Percentiles rank a stretch among this genome's conserved stretches.
These are phyloP conservation scores for Brasilioporus rufonigricans DNA, from an alignment of 768 basidiomycete species.

Conservation along the genomic window DNA sequence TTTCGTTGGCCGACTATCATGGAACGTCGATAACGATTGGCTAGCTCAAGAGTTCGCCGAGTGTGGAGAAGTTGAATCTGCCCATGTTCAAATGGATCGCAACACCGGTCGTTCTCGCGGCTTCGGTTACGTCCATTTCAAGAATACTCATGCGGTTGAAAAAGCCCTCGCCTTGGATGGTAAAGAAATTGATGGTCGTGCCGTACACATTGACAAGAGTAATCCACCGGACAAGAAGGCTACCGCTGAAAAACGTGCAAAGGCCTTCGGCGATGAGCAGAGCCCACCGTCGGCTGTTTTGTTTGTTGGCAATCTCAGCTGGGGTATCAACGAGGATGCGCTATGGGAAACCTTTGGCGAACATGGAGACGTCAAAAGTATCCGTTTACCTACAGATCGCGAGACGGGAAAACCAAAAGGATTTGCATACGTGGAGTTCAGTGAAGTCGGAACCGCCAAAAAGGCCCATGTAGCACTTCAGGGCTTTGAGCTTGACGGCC, in stretches of 20 bases:
- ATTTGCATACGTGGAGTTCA: conserved; percentile 96
- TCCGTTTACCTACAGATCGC: conserved; percentile 89
- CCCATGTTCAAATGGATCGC: conserved; percentile 84
- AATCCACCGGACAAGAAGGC: conserved; percentile 55
- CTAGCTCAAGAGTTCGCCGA: conserved; percentile 85
- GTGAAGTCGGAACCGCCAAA: conserved; percentile 73
- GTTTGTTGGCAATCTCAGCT: conserved; percentile 91
- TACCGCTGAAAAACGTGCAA: conserved; percentile 65
- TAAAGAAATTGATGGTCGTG: conserved; percentile 88
- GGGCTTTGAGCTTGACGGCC: conserved; percentile 78
- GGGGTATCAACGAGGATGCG: conserved; percentile 72
- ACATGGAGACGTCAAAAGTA: conserved; percentile 79
- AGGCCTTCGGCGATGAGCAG: conserved; percentile 71
- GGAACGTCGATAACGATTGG: conserved; percentile 97
- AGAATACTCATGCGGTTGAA: conserved; percentile 66
- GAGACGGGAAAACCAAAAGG: conserved; percentile 91
- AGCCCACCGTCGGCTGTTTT: conserved; percentile 69
- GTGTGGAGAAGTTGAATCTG: conserved; percentile 88
- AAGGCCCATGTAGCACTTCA: conserved; percentile 70
- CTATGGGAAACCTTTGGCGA: conserved; percentile 91
- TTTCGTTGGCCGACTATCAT: conserved; percentile 91
- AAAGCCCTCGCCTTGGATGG: conserved; percentile 81
- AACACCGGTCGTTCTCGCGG: conserved; percentile 80
- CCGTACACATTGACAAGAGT: conserved; percentile 83
- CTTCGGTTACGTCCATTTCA: conserved; percentile 82